Base-by-base conservation (phyloP, 2,329 filamentous ascomycete genomes). In the Exserohilum turcica region DNA sequence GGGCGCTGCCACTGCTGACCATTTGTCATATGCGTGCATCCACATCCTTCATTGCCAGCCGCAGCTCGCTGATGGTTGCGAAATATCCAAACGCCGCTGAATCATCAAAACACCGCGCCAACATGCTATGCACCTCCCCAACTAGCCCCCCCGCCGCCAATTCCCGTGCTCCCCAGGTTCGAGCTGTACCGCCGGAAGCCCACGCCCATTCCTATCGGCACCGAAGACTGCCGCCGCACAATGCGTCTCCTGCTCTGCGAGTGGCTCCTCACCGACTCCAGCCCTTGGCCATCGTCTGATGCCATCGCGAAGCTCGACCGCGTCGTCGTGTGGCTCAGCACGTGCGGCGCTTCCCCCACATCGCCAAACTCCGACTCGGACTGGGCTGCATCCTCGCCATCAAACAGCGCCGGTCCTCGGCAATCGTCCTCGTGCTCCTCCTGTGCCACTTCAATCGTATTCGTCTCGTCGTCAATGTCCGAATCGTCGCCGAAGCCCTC, bases 401-500 rank as follows among this genome's bases (percentile, higher is more conserved):
- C 18, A 10, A 12, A 21, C 13, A 45, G 35, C 18, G 24, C 24
- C 24, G 12, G 12, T 6, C n/a, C 24, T 24, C 16, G 16, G 3
- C 7, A 13, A 28, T 31, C 8, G 31, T 10, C 31, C 15, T 57
- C 52, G 8, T 63, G 64, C n/a, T 62, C 62, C 16, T 65, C 61
- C 27, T 56, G 46, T 2, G 60, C 52, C 5, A 61, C 54, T 5
- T 56, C 55, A 1, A 59, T 52, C 18, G 42, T 35, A 5, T 59
- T 64, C 7, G 77, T 76, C 4, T 71, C 70, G 21, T 77, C 76
- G 10, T 64, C 63, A 28, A 54, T 35, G 3, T 76, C 75, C 8
- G 64, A 59, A 40, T 77, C 75, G 3, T 71, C 70, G 12, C 79
- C 71, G 74, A 91, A 78, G 0, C 90, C 90, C 7, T 91, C 85